Conservation (phyloP, 2,329 filamentous ascomycete genomes). For the Mariannaea elegans region DNA sequence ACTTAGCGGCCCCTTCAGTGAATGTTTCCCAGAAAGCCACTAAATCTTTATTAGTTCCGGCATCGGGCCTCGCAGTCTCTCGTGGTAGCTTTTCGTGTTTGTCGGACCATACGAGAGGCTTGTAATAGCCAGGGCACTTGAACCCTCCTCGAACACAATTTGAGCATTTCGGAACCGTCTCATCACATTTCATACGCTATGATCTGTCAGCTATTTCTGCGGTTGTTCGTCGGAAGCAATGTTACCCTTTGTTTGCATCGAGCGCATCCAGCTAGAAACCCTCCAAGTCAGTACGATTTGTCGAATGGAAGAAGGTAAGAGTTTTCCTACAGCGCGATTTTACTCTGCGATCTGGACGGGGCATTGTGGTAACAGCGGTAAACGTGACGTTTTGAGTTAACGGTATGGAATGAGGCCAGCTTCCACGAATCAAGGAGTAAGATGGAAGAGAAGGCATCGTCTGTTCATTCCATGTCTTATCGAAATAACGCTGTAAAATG, state of each 20-base stretch:
- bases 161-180: neutral
- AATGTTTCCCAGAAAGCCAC: neutral
- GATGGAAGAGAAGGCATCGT: too few species aligned
- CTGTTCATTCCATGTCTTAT: too few species aligned
- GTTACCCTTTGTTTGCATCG: constrained; percentile 5
- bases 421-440: too few species aligned
- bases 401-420: too few species aligned
- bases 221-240: neutral
- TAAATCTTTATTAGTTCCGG: neutral
- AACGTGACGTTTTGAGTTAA: too few species aligned
- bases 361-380: too few species aligned
- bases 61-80: neutral
- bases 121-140: neutral
- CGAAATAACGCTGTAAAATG: too few species aligned
- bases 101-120: neutral
- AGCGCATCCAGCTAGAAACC: neutral
- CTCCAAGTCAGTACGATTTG: neutral
- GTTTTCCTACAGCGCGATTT: neutral
- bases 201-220: neutral
- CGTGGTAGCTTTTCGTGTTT: neutral
- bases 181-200: neutral
- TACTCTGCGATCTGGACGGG: too few species aligned
- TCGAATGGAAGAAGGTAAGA: neutral
- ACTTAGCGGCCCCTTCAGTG: neutral
- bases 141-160: neutral